Evolutionary conservation across 1,139 yeast genomes (phyloP).

Genomic region (Petasospora fabianii): DNA sequence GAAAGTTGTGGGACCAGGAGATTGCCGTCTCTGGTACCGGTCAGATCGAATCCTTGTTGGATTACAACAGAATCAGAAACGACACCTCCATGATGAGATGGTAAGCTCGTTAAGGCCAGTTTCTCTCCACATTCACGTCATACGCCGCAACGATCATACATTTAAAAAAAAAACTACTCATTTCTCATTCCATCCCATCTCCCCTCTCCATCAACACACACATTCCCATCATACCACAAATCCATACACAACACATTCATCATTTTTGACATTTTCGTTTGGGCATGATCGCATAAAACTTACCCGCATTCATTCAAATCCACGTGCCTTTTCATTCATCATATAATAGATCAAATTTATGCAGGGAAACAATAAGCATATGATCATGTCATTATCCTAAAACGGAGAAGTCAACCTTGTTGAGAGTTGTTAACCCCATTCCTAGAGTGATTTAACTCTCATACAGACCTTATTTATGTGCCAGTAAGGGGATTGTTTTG

Average conservation of each 20-base stretch:
- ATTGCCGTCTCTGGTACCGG: slow-evolving; percentile 80
- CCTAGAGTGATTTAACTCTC: no score
- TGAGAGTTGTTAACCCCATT: no score
- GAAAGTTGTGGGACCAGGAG: slow-evolving; percentile 78
- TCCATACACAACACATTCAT: neutral
- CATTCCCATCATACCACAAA: slow-evolving; percentile 1
- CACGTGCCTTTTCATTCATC: neutral
- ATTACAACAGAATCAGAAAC: slow-evolving; percentile 81
- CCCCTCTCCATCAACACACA: neutral
- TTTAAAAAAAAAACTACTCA: neutral
- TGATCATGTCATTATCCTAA: neutral
- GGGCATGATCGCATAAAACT: no score
- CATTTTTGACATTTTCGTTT: neutral
- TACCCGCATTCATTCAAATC: no score
- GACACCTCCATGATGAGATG: slow-evolving; percentile 87
- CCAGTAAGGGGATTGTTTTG: slow-evolving; percentile 4
- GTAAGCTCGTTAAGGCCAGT: slow-evolving; percentile 35
- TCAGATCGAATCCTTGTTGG: slow-evolving; percentile 77
- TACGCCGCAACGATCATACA: slow-evolving; percentile 2
- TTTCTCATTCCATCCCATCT: neutral
- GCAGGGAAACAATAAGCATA: no score
- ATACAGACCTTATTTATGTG: slow-evolving; percentile 12
- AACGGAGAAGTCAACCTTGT: neutral
- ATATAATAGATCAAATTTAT: slow-evolving; percentile 1
- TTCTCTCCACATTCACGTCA: neutral